phyloP scores from a whole-genome alignment of 1,284 basidiomycete species.

The Phenoliferia sp. region DNA sequence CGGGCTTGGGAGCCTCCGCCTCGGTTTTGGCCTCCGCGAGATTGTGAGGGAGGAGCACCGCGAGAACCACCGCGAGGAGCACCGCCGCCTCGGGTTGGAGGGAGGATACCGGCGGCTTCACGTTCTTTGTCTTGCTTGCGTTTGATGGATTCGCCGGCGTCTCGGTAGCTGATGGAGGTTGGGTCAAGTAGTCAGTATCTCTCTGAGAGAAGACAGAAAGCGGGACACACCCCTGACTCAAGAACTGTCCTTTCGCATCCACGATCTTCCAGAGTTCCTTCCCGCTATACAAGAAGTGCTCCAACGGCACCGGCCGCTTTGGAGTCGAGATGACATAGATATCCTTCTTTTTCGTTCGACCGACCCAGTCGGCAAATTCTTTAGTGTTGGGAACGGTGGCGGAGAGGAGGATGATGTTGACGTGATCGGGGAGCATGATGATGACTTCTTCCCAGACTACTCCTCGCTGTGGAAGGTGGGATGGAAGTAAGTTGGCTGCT shows the following conservation, averaged over 20 bases:
- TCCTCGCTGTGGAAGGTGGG: conserved; percentile 61
- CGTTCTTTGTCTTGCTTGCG: conserved; percentile 97
- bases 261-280: conserved; percentile 90
- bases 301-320: conserved; percentile 92
- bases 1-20: conserved; percentile 23
- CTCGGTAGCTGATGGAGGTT: conserved; percentile 63
- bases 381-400: conserved; percentile 98
- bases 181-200: neutral
- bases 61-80: conserved; percentile 53
- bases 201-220: neutral
- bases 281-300: conserved; percentile 94
- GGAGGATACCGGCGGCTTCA: conserved; percentile 76
- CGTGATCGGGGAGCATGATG: conserved; percentile 95
- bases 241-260: conserved; percentile 73
- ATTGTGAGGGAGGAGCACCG: conserved; percentile 21
- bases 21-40: conserved; percentile 49
- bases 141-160: conserved; percentile 78
- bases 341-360: conserved; percentile 97
- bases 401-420: conserved; percentile 92
- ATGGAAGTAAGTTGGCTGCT: too few species aligned
- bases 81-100: conserved; percentile 62
- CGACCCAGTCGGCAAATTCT: conserved; percentile 99
- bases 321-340: conserved; percentile 98
- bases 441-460: conserved; percentile 99
- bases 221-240: conserved; percentile 59